Evolutionary conservation across 73 alveolate species (phyloP), one percentile per base, ranked within the genome.

Genomic region (Stentor coeruleus): DNA sequence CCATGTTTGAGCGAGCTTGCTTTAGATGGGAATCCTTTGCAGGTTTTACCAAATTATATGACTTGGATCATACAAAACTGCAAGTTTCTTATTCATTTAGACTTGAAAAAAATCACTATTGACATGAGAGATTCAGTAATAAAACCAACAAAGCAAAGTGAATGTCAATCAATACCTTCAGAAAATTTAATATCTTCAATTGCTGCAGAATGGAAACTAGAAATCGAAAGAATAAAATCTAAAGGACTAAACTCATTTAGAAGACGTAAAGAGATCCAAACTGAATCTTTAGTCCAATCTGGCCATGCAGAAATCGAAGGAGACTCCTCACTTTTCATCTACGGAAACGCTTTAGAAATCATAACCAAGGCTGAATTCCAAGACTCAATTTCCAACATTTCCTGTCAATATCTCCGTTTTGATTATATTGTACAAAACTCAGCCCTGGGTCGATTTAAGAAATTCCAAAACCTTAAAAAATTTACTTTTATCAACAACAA

Each of bases 271-370:
- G 84, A 86, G 82, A 83, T 75, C 57, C 87, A 74, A 59, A 38
- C 86, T 73, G 91, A 93, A 82, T 39, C 85, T 59, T 75, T 82
- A n/a, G 92, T 91, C 77, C 91, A 93, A 86, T 87, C 93, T 20
- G 97, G 99, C n/a, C 99, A 95, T 82, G 99, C 99, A 39, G 99
- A 95, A 84, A 95, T 95, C 15, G 99, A 95, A 83, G 86, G 95
- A 3, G 97, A 95, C 74, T 58, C 73, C 58, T 91, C 90, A 60
- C 91, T 95, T 38, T 92, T 90, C 82, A 90, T 95, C 6, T 95
- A 83, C 85, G 99, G 98, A 40, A 95, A 95, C 84, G 98, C 99
- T 11, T 74, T 93, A 30, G 99, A 95, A 77, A 98, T 95, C 33
- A 84, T 95, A 36, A 90, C 93, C 14, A 88, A 95, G 75, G 81